phyloP scores from a whole-genome alignment of 352 stramenopile genomes.

The Pilasporangium apinafurcum region DNA sequence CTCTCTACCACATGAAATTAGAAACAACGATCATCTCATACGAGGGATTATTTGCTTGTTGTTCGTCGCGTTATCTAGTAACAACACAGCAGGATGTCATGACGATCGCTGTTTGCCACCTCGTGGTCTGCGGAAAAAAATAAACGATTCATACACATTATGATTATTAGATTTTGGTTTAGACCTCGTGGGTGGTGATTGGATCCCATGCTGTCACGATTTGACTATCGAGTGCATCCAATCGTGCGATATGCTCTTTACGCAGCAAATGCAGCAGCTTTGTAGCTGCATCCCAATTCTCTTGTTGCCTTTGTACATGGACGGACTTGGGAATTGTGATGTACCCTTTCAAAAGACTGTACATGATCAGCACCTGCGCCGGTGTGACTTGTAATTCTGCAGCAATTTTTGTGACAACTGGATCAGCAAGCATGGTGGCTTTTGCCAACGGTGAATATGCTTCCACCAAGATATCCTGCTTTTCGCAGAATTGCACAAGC shows the following conservation, averaged over 20 bases:
- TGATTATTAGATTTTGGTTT: background rate
- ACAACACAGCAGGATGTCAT: too few species aligned
- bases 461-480: conserved; percentile 12
- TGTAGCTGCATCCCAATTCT: conserved; percentile 26
- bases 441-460: conserved; percentile 25
- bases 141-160: background rate
- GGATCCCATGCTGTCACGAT: conserved; percentile 18
- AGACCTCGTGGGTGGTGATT: conserved; percentile 12
- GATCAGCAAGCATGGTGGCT: conserved; percentile 14
- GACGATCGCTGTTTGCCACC: background rate
- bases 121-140: too few species aligned
- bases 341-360: conserved; percentile 19
- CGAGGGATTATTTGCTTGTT: too few species aligned
- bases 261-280: conserved; percentile 8
- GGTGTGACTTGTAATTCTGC: conserved; percentile 5
- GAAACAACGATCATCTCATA: too few species aligned
- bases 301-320: conserved; percentile 11
- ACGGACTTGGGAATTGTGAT: conserved; percentile 41
- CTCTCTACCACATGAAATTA: too few species aligned
- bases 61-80: too few species aligned
- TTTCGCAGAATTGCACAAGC: conserved; percentile 29
- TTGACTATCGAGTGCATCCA: conserved; percentile 16
- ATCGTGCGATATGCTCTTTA: conserved; percentile 8
- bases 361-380: conserved; percentile 31
- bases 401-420: conserved; percentile 14